These are phyloP conservation scores for Venturia nashicola DNA, from an alignment of 2,329 filamentous ascomycete genomes.

Conservation along the genomic window DNA sequence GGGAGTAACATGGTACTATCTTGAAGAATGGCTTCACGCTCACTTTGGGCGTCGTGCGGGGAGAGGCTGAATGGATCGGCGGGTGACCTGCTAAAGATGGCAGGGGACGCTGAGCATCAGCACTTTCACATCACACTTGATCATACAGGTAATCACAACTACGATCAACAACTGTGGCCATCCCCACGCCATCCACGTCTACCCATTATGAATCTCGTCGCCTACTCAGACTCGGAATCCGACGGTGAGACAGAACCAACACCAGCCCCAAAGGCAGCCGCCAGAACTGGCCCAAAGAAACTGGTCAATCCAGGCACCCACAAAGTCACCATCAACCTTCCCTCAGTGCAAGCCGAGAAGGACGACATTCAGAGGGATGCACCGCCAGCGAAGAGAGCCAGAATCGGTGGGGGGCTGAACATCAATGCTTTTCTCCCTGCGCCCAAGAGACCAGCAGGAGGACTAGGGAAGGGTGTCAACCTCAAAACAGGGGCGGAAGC, in stretches of 20 bases:
- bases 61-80: background rate
- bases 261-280: conserved; percentile 42
- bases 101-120: background rate
- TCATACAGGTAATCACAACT: too few species aligned
- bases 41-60: background rate
- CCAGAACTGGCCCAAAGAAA: conserved; percentile 36
- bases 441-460: conserved; percentile 49
- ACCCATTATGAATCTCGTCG: conserved; percentile 58
- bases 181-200: background rate
- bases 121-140: background rate
- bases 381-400: conserved; percentile 60
- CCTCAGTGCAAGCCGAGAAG: conserved; percentile 36
- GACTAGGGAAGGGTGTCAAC: conserved; percentile 47
- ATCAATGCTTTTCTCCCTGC: conserved; percentile 82
- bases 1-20: background rate
- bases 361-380: conserved; percentile 34
- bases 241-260: conserved; percentile 31
- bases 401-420: conserved; percentile 49
- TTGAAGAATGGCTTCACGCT: too few species aligned
- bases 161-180: background rate
- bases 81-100: background rate
- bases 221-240: conserved; percentile 68
- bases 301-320: conserved; percentile 72
- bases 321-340: conserved; percentile 74
- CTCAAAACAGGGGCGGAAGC: conserved; percentile 75